Percentiles rank a stretch among this genome's conserved stretches.
Conservation (phyloP, 2,329 filamentous ascomycete genomes). For the Monosporascus sp. region DNA sequence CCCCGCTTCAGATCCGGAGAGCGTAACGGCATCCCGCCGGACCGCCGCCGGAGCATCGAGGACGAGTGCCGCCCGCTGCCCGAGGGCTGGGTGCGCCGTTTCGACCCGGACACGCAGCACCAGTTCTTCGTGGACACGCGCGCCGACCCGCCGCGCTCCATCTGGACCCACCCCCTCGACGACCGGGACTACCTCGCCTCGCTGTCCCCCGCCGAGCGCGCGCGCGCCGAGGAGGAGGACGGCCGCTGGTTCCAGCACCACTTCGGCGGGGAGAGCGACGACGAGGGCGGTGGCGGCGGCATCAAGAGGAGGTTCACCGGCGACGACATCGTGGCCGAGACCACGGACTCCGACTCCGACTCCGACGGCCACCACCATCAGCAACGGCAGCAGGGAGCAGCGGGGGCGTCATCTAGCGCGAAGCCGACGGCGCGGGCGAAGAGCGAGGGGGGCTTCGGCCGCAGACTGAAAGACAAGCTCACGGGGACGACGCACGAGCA, state of each 20-base stretch:
- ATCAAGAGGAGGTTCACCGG: constrained; percentile 7
- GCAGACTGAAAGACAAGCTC: constrained; percentile 55
- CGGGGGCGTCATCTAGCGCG: too few species aligned
- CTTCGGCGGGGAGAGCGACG: constrained; percentile 39
- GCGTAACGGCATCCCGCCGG: constrained; percentile 49
- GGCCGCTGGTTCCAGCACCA: constrained; percentile 31
- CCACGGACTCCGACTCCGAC: too few species aligned
- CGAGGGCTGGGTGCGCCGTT: constrained; percentile 52
- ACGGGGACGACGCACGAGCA: constrained; percentile 53
- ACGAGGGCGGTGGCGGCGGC: constrained; percentile 34
- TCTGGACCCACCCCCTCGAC: constrained; percentile 60
- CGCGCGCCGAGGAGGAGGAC: constrained; percentile 35
- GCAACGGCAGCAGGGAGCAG: too few species aligned
- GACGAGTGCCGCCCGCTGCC: constrained; percentile 53
- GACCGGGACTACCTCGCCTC: constrained; percentile 48
- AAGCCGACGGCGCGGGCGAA: too few species aligned
- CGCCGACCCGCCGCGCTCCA: constrained; percentile 48
- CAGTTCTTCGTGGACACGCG: constrained; percentile 61
- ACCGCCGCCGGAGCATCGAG: constrained; percentile 54
- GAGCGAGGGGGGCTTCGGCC: constrained; percentile 38
- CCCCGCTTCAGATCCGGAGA: constrained; percentile 23
- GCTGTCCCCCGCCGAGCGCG: constrained; percentile 43
- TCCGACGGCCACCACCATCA: too few species aligned
- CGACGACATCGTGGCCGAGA: too few species aligned
- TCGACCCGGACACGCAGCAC: constrained; percentile 47